Percentiles rank a stretch among this genome's conserved stretches.
phyloP scores from a whole-genome alignment of 2,329 filamentous ascomycete genomes.

The Colletotrichum lentis region DNA sequence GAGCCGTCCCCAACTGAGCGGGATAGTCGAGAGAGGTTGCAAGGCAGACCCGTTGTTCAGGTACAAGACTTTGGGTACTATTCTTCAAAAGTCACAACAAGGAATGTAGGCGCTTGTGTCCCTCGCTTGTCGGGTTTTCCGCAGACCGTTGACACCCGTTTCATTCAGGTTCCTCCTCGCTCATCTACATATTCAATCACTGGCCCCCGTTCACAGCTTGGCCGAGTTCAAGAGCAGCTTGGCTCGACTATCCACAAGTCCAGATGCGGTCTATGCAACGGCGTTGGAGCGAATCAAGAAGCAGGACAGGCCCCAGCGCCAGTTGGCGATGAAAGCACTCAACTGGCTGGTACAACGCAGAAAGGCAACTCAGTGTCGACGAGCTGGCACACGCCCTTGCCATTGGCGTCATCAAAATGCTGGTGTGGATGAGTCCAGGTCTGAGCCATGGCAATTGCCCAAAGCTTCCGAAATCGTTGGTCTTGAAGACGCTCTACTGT shows the following conservation, averaged over 20 bases:
- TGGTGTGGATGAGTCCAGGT: not conserved
- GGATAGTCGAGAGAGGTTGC: not conserved
- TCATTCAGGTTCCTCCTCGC: slow-evolving; percentile 21
- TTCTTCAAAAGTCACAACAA: slow-evolving; percentile 13
- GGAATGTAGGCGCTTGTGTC: slow-evolving; percentile 6
- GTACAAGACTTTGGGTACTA: not conserved
- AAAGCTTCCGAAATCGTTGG: not conserved
- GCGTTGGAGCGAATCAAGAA: slow-evolving; percentile 1
- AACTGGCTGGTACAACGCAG: slow-evolving; percentile 6
- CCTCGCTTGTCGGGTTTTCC: too few species aligned
- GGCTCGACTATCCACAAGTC: not conserved
- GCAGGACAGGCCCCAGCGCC: not conserved
- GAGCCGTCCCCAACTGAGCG: not conserved
- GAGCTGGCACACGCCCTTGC: slow-evolving; percentile 23
- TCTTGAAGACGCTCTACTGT: not conserved
- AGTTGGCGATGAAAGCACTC: slow-evolving; percentile 8
- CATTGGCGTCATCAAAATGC: too few species aligned
- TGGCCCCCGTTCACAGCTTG: not conserved
- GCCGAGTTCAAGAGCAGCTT: not conserved
- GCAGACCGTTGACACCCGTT: not conserved
- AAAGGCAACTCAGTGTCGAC: slow-evolving; percentile 6
- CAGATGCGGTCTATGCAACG: not conserved
- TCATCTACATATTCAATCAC: slow-evolving; percentile 17
- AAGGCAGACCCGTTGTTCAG: not conserved
- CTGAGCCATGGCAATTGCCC: not conserved